phyloP scores from a whole-genome alignment of 2,329 filamentous ascomycete genomes.

The Cordyceps cateniannulata region DNA sequence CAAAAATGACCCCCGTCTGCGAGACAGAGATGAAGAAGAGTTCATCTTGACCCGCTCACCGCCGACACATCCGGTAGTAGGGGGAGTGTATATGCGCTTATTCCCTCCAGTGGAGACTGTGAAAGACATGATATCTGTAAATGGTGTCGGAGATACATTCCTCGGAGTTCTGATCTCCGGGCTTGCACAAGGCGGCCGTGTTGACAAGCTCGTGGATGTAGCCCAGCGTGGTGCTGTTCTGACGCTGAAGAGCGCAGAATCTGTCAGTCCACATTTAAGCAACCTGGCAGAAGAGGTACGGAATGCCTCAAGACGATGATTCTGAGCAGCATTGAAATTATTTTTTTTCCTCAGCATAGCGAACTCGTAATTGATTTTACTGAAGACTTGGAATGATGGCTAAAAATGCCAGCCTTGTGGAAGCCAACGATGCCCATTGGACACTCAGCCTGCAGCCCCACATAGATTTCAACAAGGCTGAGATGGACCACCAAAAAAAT shows the following conservation, averaged over 20 bases:
- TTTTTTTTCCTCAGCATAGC: background rate
- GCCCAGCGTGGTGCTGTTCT: constrained; percentile 77
- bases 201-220: constrained; percentile 62
- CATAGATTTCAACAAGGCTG: constrained; percentile 23
- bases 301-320: constrained; percentile 16
- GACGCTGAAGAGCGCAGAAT: constrained; percentile 68
- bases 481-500: constrained; percentile 24
- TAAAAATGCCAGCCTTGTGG: background rate
- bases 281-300: constrained; percentile 36
- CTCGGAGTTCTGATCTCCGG: constrained; percentile 79
- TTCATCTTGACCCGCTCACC: constrained; percentile 65
- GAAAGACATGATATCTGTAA: constrained; percentile 75
- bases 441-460: background rate
- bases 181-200: constrained; percentile 52
- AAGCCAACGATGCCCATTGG: background rate
- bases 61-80: constrained; percentile 46
- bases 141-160: constrained; percentile 92
- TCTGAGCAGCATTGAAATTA: background rate
- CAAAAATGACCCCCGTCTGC: constrained; percentile 61
- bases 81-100: constrained; percentile 75
- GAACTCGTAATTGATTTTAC: background rate
- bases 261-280: constrained; percentile 57
- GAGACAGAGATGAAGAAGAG: constrained; percentile 52
- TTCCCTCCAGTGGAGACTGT: constrained; percentile 64
- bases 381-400: background rate